Percentiles rank a stretch among this genome's conserved stretches.
Conservation (phyloP, 2,329 filamentous ascomycete genomes). For the Malbranchea zuffiana region DNA sequence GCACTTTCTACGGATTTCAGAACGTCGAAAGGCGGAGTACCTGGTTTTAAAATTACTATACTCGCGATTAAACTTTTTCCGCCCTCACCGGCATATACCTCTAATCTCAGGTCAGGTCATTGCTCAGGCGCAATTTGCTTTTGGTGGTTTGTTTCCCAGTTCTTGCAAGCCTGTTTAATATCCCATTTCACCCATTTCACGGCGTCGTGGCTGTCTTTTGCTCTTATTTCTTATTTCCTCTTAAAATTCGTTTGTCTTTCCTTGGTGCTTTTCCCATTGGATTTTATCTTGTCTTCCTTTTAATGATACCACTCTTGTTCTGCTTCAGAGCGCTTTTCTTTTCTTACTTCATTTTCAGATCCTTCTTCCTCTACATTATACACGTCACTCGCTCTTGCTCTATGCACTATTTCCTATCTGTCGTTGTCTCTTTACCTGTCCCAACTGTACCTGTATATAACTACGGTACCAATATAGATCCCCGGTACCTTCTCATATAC, state of each 20-base stretch:
- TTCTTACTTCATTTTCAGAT: background rate
- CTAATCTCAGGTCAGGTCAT: too few species aligned
- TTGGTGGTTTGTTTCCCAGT: background rate
- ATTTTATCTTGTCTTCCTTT: slow-evolving; percentile 1
- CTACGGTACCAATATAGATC: too few species aligned
- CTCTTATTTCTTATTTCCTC: background rate
- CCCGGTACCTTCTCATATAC: too few species aligned
- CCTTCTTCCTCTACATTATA: background rate
- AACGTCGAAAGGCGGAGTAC: background rate
- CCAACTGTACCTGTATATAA: too few species aligned
- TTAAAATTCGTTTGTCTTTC: slow-evolving; percentile 1
- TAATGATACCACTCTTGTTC: slow-evolving; percentile 12
- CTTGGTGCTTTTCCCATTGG: slow-evolving; percentile 6
- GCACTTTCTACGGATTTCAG: background rate
- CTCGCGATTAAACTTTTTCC: background rate
- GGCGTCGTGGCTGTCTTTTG: slow-evolving; percentile 1
- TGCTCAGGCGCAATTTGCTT: too few species aligned
- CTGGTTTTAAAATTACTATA: too few species aligned
- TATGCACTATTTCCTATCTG: slow-evolving; percentile 8
- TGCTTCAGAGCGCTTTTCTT: background rate
- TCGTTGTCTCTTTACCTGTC: slow-evolving; percentile 4
- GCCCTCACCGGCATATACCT: background rate
- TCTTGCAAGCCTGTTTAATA: background rate
- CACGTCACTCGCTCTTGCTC: too few species aligned
- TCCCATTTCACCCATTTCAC: slow-evolving; percentile 3